Base-by-base conservation (phyloP, 768 basidiomycete genomes). In the Boletus edulis region DNA sequence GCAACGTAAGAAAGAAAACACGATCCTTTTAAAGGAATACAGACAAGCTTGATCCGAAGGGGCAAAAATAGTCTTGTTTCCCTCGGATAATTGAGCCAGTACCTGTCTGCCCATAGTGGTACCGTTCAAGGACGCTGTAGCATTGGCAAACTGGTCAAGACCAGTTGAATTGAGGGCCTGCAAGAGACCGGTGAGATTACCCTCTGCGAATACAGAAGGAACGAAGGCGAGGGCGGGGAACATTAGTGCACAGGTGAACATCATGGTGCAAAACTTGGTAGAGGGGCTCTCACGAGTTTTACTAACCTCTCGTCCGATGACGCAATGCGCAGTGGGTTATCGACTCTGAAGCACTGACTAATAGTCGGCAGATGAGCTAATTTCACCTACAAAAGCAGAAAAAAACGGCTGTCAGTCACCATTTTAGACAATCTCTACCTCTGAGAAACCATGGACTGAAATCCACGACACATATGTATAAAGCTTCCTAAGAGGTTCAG, bases 1-100 rank as follows among this genome's bases (percentile, higher is more conserved):
- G 39, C 0, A 22, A 20, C n/a, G 14, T 68, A 31, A 61, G 59
- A 41, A 46, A 17, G 8, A 45, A 5, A 17, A 4, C 15, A 3
- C 18, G 8, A n/a, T 24, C 10, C 1, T 22, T 12, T 10, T 12
- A 47, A 17, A 34, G 31, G 9, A n/a, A 73, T 77, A 56, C 56
- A 82, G 51, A 85, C 84, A 76, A 5, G 22, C 22, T 22, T 22
- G 60, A 59, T 87, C 75, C 48, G 67, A 76, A 4, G 86, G 84
- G 0, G 80, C 82, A 62, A 87, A 87, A 14, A 87, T 57, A 0
- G 82, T 80, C 54, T 70, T 75, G 38, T 77, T 72, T 5, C 78
- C 80, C 29, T 66, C 67, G 2, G 75, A 65, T n/a, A 84, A 68
- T 51, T 74, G 58, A 7, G 62, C 44, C 34, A 85, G 68, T n/a